phyloP scores from a whole-genome alignment of 164 flowering plant genomes.

The Tetrastigma voinierianum region DNA sequence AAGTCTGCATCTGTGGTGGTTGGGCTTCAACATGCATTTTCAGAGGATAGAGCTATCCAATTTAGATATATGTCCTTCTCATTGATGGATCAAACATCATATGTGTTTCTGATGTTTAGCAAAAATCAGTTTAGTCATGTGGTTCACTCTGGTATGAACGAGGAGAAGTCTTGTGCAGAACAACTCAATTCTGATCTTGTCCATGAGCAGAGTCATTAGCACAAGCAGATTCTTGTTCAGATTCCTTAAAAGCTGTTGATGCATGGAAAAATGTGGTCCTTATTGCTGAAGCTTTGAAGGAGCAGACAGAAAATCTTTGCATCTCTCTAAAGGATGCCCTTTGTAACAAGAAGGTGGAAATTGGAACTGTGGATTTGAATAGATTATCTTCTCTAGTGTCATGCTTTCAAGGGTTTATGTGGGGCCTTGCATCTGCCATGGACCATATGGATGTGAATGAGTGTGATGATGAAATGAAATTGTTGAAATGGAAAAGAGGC shows the following conservation, averaged over 20 bases:
- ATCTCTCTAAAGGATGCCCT: conserved; percentile 25
- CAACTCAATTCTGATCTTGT: conserved; percentile 9
- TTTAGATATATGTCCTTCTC: conserved; percentile 41
- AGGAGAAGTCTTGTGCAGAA: conserved; percentile 14
- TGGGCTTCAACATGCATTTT: conserved; percentile 26
- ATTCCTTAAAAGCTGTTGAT: conserved; percentile 20
- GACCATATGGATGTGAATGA: conserved; percentile 13
- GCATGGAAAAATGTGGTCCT: conserved; percentile 35
- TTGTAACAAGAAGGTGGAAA: conserved; percentile 14
- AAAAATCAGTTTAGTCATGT: conserved; percentile 38
- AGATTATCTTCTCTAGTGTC: conserved; percentile 48
- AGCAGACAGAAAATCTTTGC: conserved; percentile 32
- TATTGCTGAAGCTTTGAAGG: conserved; percentile 49
- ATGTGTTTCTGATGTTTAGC: conserved; percentile 43
- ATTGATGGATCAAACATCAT: conserved; percentile 76
- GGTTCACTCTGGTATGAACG: conserved; percentile 11
- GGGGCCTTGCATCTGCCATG: conserved; percentile 65
- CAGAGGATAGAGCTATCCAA: conserved; percentile 30
- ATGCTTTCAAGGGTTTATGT: conserved; percentile 69
- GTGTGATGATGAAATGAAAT: conserved; percentile 17
- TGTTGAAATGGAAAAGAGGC: conserved; percentile 23
- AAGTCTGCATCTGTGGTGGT: conserved; percentile 51
- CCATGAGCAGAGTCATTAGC: conserved; percentile 10
- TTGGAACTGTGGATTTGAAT: conserved; percentile 25
- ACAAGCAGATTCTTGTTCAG: conserved; percentile 19